Conservation (phyloP, 192 early-diverging fungal species). For the Backusella tarrabulga region DNA sequence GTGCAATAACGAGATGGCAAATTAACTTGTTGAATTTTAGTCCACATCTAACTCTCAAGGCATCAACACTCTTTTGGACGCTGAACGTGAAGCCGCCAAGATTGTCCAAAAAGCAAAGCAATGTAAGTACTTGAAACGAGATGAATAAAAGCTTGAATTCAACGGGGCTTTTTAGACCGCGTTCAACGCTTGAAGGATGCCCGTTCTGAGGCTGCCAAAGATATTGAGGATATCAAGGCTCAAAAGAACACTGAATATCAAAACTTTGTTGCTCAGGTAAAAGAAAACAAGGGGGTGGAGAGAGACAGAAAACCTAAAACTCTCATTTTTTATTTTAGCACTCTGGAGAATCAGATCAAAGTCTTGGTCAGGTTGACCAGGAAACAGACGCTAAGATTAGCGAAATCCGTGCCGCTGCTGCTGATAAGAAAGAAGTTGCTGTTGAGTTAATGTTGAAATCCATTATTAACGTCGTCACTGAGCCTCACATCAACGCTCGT, state of each 20-base stretch:
- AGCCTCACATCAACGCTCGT: conserved; percentile 55
- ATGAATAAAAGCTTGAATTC: too few species aligned
- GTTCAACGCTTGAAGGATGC: conserved; percentile 93
- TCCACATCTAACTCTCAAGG: conserved; percentile 75
- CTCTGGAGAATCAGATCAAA: conserved; percentile 67
- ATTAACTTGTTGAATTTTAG: neutral
- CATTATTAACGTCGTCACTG: conserved; percentile 66
- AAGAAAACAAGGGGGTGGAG: neutral
- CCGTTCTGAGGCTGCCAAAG: conserved; percentile 88
- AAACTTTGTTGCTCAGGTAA: conserved; percentile 69
- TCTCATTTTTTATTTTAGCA: conserved; percentile 43
- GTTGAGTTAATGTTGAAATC: conserved; percentile 65
- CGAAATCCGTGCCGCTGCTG: conserved; percentile 59
- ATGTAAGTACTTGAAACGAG: conserved; percentile 53
- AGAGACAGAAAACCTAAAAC: neutral
- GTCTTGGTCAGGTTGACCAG: conserved; percentile 53
- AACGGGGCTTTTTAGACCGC: conserved; percentile 60
- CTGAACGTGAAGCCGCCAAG: conserved; percentile 93
- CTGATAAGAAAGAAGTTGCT: conserved; percentile 64
- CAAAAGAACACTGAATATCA: conserved; percentile 83
- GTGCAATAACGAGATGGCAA: neutral
- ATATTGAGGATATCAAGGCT: conserved; percentile 83
- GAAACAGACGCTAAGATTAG: conserved; percentile 71
- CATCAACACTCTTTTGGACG: conserved; percentile 95
- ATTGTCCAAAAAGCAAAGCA: conserved; percentile 91